These are phyloP conservation scores for Scleromitrula shiraiana DNA, from an alignment of 2,329 filamentous ascomycete species.

Conservation along the genomic window DNA sequence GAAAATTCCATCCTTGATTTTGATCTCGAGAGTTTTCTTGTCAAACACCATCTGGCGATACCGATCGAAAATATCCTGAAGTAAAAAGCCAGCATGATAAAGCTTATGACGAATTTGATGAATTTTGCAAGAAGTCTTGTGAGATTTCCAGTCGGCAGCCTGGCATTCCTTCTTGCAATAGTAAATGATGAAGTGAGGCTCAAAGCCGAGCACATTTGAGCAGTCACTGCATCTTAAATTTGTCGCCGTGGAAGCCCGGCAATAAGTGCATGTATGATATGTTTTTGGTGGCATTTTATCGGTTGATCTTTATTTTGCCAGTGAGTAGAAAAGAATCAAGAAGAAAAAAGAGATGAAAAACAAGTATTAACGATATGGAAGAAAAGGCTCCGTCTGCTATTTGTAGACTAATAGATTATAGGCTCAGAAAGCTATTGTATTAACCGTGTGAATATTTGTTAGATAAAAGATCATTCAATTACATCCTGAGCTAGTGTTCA, in stretches of 20 bases:
- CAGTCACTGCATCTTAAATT: not conserved
- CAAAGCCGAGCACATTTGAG: not conserved
- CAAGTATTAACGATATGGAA: too few relatives aligned
- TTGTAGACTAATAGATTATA: too few relatives aligned
- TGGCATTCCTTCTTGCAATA: conserved; percentile 9
- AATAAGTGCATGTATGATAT: not conserved
- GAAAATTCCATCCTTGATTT: not conserved
- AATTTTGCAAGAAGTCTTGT: conserved; percentile 1
- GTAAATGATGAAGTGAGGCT: not conserved
- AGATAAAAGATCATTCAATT: too few relatives aligned
- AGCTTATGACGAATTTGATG: not conserved
- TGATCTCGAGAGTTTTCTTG: conserved; percentile 2
- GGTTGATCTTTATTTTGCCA: too few relatives aligned
- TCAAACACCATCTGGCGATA: conserved; percentile 10
- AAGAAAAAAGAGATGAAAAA: too few relatives aligned
- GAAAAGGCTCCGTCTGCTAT: too few relatives aligned
- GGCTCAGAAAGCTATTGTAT: too few relatives aligned
- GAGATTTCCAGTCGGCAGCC: not conserved
- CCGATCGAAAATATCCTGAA: conserved; percentile 9
- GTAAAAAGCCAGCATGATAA: conserved; percentile 4
- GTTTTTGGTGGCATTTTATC: not conserved
- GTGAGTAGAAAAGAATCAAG: too few relatives aligned
- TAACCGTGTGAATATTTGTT: too few relatives aligned
- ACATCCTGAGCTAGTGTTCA: too few relatives aligned
- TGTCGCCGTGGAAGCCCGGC: not conserved